Evolutionary conservation across 805 yeast genomes (phyloP).

Genomic region (Candida berthetii): DNA sequence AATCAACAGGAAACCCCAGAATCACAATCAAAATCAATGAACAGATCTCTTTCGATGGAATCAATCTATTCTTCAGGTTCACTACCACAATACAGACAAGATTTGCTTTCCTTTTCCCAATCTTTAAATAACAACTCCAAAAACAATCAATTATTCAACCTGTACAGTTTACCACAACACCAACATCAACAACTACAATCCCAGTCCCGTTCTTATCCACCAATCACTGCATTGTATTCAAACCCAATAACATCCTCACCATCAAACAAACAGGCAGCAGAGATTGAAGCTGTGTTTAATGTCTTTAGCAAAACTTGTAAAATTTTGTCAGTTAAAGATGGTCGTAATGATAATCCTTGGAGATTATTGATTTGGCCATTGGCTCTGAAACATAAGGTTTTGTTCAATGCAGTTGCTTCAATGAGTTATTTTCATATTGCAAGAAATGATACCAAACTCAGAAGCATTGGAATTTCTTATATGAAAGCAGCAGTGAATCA

Average conservation of each 20-base stretch:
- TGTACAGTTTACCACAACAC: too few species aligned
- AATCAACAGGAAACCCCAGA: too few species aligned
- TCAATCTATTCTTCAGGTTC: constrained; percentile 12
- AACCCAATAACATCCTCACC: background rate
- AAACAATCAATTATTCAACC: background rate
- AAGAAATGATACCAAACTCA: constrained; percentile 33
- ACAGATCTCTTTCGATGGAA: constrained; percentile 13
- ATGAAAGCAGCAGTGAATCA: constrained; percentile 57
- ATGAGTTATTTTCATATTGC: constrained; percentile 61
- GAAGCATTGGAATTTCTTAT: constrained; percentile 46
- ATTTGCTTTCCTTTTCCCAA: constrained; percentile 11
- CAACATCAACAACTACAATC: background rate
- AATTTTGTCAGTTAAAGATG: constrained; percentile 59
- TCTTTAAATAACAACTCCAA: constrained; percentile 2
- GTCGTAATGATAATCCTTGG: constrained; percentile 68
- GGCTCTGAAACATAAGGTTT: constrained; percentile 46
- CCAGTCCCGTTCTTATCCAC: background rate
- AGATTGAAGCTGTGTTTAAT: constrained; percentile 17
- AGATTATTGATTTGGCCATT: constrained; percentile 48
- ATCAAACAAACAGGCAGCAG: constrained; percentile 1
- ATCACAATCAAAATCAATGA: background rate
- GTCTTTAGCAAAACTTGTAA: constrained; percentile 42
- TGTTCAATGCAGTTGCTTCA: constrained; percentile 58
- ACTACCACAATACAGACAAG: constrained; percentile 17
- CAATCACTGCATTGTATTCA: background rate